Conservation (phyloP, 495 filamentous ascomycete species). For the Lasiosphaeria ovina region DNA sequence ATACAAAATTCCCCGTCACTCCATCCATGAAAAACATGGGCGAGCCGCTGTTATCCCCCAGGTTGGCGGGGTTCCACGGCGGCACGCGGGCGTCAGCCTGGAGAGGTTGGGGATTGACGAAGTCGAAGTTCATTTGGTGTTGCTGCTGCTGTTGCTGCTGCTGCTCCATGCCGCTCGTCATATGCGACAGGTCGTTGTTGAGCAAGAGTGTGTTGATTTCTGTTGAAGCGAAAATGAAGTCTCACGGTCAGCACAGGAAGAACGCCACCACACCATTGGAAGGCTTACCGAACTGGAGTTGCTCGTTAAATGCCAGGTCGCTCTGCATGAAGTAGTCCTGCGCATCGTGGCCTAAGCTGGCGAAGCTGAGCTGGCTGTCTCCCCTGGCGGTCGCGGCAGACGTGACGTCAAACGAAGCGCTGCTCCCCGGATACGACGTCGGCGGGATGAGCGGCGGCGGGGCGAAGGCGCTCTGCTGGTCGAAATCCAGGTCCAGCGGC, state of each 20-base stretch:
- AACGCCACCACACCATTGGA: background rate
- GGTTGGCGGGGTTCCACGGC: slow-evolving; percentile 39
- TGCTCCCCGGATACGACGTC: slow-evolving; percentile 23
- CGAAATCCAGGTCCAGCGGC: slow-evolving; percentile 21
- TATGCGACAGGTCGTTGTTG: slow-evolving; percentile 6
- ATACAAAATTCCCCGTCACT: slow-evolving; percentile 29
- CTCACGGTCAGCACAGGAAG: background rate
- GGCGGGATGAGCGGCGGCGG: background rate
- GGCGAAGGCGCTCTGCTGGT: slow-evolving; percentile 5
- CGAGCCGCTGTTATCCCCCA: slow-evolving; percentile 31
- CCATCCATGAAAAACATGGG: slow-evolving; percentile 39
- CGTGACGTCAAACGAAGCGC: background rate
- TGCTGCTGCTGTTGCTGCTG: slow-evolving; percentile 21
- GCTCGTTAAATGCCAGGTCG: background rate
- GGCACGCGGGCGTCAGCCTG: slow-evolving; percentile 32
- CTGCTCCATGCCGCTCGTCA: background rate
- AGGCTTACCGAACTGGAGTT: background rate
- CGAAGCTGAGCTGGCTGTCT: background rate
- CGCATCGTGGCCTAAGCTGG: background rate
- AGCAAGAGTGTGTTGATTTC: slow-evolving; percentile 16
- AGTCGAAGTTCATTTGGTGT: slow-evolving; percentile 16
- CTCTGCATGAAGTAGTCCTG: background rate
- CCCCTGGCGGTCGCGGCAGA: background rate
- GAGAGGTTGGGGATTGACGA: slow-evolving; percentile 33
- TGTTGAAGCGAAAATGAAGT: slow-evolving; percentile 1